These are phyloP conservation scores for Gnaphalium uliginosum DNA, from an alignment of 129 eudicot genomes.

Conservation along the genomic window DNA sequence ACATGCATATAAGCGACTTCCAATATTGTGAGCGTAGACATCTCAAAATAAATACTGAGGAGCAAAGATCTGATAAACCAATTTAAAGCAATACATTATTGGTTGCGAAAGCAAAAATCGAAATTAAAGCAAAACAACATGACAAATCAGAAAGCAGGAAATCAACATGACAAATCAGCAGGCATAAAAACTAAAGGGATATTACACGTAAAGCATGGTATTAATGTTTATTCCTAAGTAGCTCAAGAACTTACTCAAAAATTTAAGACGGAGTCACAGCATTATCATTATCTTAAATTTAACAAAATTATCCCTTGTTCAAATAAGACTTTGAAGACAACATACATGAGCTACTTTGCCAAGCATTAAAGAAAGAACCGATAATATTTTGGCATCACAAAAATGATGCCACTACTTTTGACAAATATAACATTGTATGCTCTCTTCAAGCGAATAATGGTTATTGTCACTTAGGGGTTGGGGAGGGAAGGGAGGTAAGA, in stretches of 20 bases:
- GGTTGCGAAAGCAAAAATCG: background rate
- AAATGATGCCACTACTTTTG: background rate
- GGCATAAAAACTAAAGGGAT: background rate
- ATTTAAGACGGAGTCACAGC: background rate
- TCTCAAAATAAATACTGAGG: background rate
- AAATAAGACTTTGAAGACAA: background rate
- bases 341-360: background rate
- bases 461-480: no score
- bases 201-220: background rate
- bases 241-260: background rate
- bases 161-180: background rate
- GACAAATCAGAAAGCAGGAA: no score
- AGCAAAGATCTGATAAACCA: background rate
- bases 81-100: background rate
- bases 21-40: background rate
- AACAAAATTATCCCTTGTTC: no score
- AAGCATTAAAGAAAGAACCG: background rate
- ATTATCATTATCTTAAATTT: background rate
- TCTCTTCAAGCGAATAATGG: background rate
- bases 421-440: background rate
- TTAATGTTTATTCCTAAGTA: background rate
- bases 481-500: no score
- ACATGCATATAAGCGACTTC: constrained; percentile 7
- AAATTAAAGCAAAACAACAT: background rate
- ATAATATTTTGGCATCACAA: background rate